These are phyloP conservation scores for Podospora appendiculata DNA, from an alignment of 495 filamentous ascomycete species.

Conservation along the genomic window DNA sequence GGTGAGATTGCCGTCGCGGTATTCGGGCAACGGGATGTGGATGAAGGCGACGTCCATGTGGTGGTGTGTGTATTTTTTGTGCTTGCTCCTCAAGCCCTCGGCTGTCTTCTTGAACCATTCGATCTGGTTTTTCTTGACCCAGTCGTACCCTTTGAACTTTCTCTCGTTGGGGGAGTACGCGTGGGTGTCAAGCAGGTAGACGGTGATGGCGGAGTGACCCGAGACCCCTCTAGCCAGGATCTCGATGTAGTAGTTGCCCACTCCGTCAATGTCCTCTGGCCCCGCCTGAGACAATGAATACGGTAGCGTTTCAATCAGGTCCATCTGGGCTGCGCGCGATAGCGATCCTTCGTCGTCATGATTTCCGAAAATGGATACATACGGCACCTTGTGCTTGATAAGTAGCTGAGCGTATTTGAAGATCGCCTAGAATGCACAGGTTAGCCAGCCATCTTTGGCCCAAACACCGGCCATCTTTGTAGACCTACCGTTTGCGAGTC, in stretches of 20 bases:
- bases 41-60: conserved; percentile 97
- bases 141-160: conserved; percentile 83
- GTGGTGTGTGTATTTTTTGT: conserved; percentile 77
- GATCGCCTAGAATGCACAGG: conserved; percentile 48
- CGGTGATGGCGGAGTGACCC: conserved; percentile 78
- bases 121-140: conserved; percentile 90
- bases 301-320: conserved; percentile 73
- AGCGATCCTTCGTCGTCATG: conserved; percentile 92
- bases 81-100: conserved; percentile 54
- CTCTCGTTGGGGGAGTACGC: conserved; percentile 85
- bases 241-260: conserved; percentile 93
- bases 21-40: conserved; percentile 93
- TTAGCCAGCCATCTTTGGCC: too few relatives aligned
- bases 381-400: conserved; percentile 81
- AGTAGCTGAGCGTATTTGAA: conserved; percentile 89
- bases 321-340: conserved; percentile 69
- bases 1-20: conserved; percentile 41
- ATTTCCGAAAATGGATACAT: conserved; percentile 92
- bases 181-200: conserved; percentile 93
- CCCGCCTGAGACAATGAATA: conserved; percentile 81
- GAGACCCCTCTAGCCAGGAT: conserved; percentile 71
- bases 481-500: conserved; percentile 70
- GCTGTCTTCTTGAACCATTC: conserved; percentile 84
- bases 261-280: conserved; percentile 74
- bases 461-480: too few relatives aligned